Base-by-base conservation (phyloP, 2,329 filamentous ascomycete species). In the Aureobasidium sp. region DNA sequence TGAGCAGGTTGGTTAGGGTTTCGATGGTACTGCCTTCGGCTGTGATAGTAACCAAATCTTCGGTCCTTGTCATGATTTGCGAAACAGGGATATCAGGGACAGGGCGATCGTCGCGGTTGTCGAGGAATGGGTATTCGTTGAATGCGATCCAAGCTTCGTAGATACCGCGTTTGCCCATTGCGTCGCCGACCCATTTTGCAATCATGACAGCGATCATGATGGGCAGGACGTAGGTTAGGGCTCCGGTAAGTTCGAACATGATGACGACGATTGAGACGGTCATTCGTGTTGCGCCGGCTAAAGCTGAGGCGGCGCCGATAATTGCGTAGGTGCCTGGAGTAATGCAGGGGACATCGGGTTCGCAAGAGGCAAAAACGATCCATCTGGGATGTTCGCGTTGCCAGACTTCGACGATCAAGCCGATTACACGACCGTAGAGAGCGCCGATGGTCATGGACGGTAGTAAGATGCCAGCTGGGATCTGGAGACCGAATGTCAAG, bases 141-240 rank as follows among this genome's bases (percentile, higher is more conserved):
- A 96, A 85, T 61, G 90, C 86, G 64, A 98, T 98, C 93, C 93
- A 98, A 52, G 86, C 86, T 68, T 98, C 93, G 73, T 98, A 98
- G 69, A 98, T 97, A 59, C 93, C 90, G 45, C 86, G 83, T 53
- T 88, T 88, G 22, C 88, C 90, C 68, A 98, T 90, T 45, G 90
- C 91, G 68, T 98, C 93, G 63, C 90, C 93, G 22, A 95, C 89
- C 93, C 93, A 98, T 73, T 98, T 98, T 58, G 88, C 88, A 39
- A 97, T 79, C 90, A 98, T 95, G 64, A 98, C 93, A 38, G 90
- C 90, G 59, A 98, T 88, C 93, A 98, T 98, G 69, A 97, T 98
- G 52, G 93, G 93, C 6, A 98, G 81, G 44, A 98, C 91, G 66
- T 97, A 97, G 1, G 90, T 95, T 24, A 98, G 78, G 1, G 93